phyloP scores from a whole-genome alignment of 306 rosid species.

The Acacia confusa region DNA sequence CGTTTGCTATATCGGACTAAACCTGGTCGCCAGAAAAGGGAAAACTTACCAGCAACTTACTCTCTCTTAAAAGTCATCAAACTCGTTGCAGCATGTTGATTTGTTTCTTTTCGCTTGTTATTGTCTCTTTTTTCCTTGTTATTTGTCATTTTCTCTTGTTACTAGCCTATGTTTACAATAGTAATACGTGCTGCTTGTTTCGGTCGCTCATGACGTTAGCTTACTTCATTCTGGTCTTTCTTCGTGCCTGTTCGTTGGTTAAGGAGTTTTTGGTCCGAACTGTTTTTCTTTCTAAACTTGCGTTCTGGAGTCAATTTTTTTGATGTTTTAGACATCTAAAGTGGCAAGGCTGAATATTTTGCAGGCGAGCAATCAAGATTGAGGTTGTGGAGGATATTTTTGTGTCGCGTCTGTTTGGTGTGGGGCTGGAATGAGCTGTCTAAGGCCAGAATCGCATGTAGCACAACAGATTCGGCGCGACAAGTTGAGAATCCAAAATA shows the following conservation, averaged over 20 bases:
- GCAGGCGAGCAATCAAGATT: background rate
- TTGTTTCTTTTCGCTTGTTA: background rate
- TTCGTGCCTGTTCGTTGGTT: background rate
- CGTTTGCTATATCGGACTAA: background rate
- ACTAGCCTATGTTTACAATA: background rate
- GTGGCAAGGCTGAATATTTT: background rate
- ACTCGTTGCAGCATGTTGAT: background rate
- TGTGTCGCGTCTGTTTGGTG: background rate
- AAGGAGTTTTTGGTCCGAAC: background rate
- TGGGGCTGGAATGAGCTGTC: constrained; percentile 56
- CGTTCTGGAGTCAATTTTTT: background rate
- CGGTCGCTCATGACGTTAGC: background rate
- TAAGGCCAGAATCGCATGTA: constrained; percentile 72
- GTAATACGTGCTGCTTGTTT: background rate
- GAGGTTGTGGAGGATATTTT: background rate
- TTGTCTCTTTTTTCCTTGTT: background rate
- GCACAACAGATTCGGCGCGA: constrained; percentile 91
- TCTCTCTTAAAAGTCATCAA: background rate
- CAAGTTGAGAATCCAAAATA: constrained; percentile 63
- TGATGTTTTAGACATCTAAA: background rate
- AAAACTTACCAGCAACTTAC: background rate
- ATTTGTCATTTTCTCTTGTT: background rate
- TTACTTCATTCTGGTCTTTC: background rate
- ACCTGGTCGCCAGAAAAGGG: background rate
- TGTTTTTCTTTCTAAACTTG: background rate